phyloP scores from a whole-genome alignment of 768 basidiomycete species.

The Russula abietina region DNA sequence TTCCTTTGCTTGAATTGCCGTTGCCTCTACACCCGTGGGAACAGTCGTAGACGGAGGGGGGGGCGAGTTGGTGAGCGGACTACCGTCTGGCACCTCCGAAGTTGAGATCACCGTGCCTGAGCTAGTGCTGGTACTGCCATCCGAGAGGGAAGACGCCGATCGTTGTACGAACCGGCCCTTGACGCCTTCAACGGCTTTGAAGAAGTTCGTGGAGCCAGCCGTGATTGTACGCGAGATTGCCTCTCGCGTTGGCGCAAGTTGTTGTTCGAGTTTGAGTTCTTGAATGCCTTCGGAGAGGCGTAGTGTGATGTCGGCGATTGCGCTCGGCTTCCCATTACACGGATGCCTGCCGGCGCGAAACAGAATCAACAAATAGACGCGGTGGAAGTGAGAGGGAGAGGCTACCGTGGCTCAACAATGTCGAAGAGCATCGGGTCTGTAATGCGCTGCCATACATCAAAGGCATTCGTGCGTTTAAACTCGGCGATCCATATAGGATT shows the following conservation, averaged over 20 bases:
- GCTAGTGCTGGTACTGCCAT: slow-evolving; percentile 23
- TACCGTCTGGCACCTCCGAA: slow-evolving; percentile 26
- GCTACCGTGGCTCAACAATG: slow-evolving; percentile 85
- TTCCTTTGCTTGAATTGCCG: slow-evolving; percentile 21
- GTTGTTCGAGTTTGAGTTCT: slow-evolving; percentile 87
- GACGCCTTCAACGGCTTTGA: slow-evolving; percentile 88
- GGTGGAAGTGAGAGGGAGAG: slow-evolving; percentile 2
- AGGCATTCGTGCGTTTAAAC: slow-evolving; percentile 84
- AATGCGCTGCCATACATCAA: slow-evolving; percentile 80
- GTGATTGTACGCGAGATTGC: slow-evolving; percentile 74
- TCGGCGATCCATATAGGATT: slow-evolving; percentile 83
- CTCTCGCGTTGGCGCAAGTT: slow-evolving; percentile 88
- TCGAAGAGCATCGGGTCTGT: slow-evolving; percentile 95
- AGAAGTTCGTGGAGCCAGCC: slow-evolving; percentile 70
- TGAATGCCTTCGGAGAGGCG: slow-evolving; percentile 91
- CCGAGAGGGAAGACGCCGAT: slow-evolving; percentile 24
- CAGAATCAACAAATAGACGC: neutral
- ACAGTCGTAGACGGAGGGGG: neutral
- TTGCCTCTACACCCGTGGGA: slow-evolving; percentile 26
- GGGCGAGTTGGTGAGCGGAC: slow-evolving; percentile 20
- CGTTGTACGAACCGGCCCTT: slow-evolving; percentile 62
- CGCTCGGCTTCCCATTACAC: slow-evolving; percentile 83
- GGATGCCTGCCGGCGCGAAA: slow-evolving; percentile 59
- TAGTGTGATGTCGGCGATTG: slow-evolving; percentile 86
- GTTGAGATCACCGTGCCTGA: slow-evolving; percentile 30